Base-by-base conservation (phyloP, 1,139 yeast genomes). In the Spathaspora sp. region DNA sequence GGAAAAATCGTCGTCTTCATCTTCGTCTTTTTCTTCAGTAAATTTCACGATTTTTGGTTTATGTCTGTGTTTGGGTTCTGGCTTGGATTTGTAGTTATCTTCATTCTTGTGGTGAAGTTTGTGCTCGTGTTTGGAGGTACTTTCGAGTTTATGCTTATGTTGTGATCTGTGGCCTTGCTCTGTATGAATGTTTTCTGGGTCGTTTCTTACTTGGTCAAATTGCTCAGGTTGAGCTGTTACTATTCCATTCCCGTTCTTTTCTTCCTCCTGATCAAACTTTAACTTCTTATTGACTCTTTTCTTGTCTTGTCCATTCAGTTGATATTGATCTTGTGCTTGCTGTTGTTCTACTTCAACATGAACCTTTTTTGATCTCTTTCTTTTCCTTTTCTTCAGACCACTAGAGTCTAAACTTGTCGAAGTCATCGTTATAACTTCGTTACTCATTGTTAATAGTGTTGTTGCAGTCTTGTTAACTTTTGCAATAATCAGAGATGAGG, bases 241-340 rank as follows among this genome's bases (percentile, higher is more conserved):
- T 9, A 15, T 10, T 6, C 4, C 29, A 26, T 10, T 11, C 20
- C 38, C 47, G 4, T 44, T 50, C 9, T 47, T 56, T 26, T 26
- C 36, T 9, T 31, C 18, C 7, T 51, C 59, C 24, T 57, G 67
- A 38, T 54, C 64, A 38, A 68, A 68, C 53, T 57, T 66, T 41
- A 59, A 52, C 55, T 68, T 70, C 55, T 68, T 70, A 51, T 50
- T 51, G 23, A 48, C 51, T 41, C 50, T 38, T 20, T 41, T 41
- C 36, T 29, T 31, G 20, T 37, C 29, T 8, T 25, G 18, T 17
- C 27, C 41, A 26, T 38, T 37, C 15, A 11, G 18, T 15, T 31
- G 36, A 7, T 13, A 15, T 13, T 13, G 36, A 8, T 27, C 31
- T 6, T 7, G 36, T 15, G 29, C 10, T 26, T 26, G 29, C 4